These are phyloP conservation scores for Antarctomyces pellizariae DNA, from an alignment of 495 filamentous ascomycete species.

Conservation along the genomic window DNA sequence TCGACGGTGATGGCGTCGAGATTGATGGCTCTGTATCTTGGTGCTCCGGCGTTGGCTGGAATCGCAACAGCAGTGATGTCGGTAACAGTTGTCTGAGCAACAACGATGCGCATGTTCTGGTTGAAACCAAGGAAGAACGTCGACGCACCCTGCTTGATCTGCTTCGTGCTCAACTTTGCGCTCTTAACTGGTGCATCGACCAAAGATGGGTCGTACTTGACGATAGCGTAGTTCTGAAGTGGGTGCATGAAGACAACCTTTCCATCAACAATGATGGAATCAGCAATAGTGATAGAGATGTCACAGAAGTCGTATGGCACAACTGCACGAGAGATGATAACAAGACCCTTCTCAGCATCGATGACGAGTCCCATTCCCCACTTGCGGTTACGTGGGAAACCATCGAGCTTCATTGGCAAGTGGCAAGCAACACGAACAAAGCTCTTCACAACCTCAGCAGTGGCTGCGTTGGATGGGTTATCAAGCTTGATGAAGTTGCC, in stretches of 20 bases:
- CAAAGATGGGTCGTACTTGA: conserved; percentile 82
- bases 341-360: conserved; percentile 85
- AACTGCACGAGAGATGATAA: conserved; percentile 78
- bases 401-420: conserved; percentile 89
- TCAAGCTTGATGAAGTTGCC: conserved; percentile 82
- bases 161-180: conserved; percentile 55
- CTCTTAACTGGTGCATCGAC: conserved; percentile 84
- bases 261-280: conserved; percentile 80
- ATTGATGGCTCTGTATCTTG: conserved; percentile 89
- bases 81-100: conserved; percentile 84
- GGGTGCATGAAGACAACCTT: conserved; percentile 95
- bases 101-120: conserved; percentile 76
- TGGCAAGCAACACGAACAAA: conserved; percentile 83
- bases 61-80: conserved; percentile 97
- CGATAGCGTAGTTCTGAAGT: conserved; percentile 89
- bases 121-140: conserved; percentile 97
- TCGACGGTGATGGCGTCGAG: conserved; percentile 95
- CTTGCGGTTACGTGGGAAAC: conserved; percentile 78
- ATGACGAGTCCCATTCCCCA: conserved; percentile 89
- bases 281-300: conserved; percentile 82
- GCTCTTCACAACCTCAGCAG: conserved; percentile 75
- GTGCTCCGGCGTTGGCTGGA: conserved; percentile 71
- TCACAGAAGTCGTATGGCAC: conserved; percentile 94
- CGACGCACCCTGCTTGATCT: conserved; percentile 69
- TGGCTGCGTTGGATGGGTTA: conserved; percentile 69